Evolutionary conservation across 73 alveolate genomes (phyloP).

Genomic region (Effrenium voratum): DNA sequence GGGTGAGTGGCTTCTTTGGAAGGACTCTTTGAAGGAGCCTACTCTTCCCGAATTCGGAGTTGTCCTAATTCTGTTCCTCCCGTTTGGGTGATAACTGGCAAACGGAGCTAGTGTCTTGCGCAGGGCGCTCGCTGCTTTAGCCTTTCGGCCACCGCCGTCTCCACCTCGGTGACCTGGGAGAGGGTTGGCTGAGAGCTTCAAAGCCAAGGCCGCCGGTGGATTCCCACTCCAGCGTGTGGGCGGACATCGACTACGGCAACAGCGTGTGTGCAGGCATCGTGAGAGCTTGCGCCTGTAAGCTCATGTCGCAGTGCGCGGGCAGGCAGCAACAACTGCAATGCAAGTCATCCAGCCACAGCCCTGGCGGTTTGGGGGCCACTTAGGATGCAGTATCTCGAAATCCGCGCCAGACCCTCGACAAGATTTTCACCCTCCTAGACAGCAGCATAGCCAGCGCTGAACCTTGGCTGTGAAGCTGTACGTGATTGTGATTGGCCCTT

Average conservation of each 20-base stretch:
- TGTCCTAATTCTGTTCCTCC: background rate
- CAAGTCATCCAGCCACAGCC: constrained; percentile 74
- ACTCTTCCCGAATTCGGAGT: background rate
- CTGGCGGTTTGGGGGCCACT: background rate
- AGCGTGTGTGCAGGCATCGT: background rate
- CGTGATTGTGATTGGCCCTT: no score
- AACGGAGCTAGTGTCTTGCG: background rate
- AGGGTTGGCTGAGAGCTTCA: background rate
- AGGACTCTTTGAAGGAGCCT: background rate
- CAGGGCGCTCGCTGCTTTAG: constrained; percentile 89
- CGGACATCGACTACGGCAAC: constrained; percentile 72
- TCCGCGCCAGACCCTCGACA: constrained; percentile 78
- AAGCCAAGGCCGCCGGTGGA: constrained; percentile 47
- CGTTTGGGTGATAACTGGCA: background rate
- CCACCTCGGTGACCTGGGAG: background rate
- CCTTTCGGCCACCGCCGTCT: constrained; percentile 65
- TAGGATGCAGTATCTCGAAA: no score
- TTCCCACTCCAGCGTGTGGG: constrained; percentile 47
- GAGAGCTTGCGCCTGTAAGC: background rate
- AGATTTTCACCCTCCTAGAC: constrained; percentile 72
- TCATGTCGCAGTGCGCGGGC: background rate
- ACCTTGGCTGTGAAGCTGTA: no score
- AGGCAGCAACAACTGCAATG: constrained; percentile 88
- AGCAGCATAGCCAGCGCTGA: constrained; percentile 71
- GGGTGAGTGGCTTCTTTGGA: background rate